These are phyloP conservation scores for Santalum album DNA, from an alignment of 164 flowering plant genomes.

Conservation along the genomic window DNA sequence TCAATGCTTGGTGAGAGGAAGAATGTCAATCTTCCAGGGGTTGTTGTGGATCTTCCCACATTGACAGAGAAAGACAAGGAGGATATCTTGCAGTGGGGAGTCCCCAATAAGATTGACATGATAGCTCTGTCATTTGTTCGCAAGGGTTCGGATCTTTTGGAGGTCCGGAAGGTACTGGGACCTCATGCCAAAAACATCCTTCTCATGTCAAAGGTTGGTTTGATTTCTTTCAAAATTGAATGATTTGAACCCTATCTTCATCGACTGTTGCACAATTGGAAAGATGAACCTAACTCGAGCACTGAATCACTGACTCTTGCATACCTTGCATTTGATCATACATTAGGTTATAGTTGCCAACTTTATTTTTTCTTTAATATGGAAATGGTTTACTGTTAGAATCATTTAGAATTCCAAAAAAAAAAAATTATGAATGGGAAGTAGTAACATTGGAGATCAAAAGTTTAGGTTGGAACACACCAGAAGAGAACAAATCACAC, in stretches of 20 bases:
- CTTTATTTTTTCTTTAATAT: no score
- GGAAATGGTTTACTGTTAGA: no score
- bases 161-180: constrained; percentile 54
- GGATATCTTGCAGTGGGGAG: constrained; percentile 43
- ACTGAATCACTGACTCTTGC: no score
- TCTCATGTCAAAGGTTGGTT: constrained; percentile 59
- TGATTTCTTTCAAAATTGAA: not conserved
- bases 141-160: constrained; percentile 49
- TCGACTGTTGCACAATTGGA: no score
- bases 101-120: constrained; percentile 43
- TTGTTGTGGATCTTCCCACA: constrained; percentile 82
- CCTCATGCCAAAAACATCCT: constrained; percentile 48
- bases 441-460: no score
- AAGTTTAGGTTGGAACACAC: no score
- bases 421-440: no score
- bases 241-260: not conserved
- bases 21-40: constrained; percentile 87
- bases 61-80: constrained; percentile 84
- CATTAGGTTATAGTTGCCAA: no score
- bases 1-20: constrained; percentile 85
- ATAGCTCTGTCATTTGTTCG: constrained; percentile 45
- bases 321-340: no score
- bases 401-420: no score
- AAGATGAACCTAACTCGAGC: no score
- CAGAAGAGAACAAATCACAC: no score